Base-by-base conservation (phyloP, 2,329 filamentous ascomycete genomes). In the Penicillium sp. region DNA sequence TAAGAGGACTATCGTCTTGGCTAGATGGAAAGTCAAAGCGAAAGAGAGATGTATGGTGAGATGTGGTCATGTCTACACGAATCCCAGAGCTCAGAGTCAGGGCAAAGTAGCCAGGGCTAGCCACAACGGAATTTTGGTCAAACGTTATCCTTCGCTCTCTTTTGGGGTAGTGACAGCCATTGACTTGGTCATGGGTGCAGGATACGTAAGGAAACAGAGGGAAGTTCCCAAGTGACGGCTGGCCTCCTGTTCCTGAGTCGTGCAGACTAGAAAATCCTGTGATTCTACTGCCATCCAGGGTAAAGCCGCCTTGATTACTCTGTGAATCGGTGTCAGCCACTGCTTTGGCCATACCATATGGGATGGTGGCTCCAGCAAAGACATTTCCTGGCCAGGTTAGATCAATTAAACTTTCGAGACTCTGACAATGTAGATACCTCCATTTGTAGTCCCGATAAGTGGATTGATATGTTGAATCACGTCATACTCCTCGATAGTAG, bases 221-320 rank as follows among this genome's bases (percentile, higher is more conserved):
- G 58, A 92, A 92, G 70, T 91, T 91, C 6, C 90, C 90, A 1
- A 92, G 78, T 5, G 88, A 91, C 0, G 89, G 88, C 11, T 75
- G 70, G 38, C 78, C 80, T 56, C 82, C 82, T 49, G 82, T 84
- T 9, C 82, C 82, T 15, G 76, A 80, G 67, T 84, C 83, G 61
- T 85, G 83, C 76, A 84, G 78, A 8, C 77, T 73, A 8, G 75
- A 78, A 70, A 86, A 86, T 11, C 84, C 84, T 11, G 81, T 82
- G 52, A 86, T 75, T 45, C 76, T 79, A 60, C 79, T 82, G 17
- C 79, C 81, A 64, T 86, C 84, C 1, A 79, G 81, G 7, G 84
- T 79, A 69, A 85, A 87, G 1, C 85, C 85, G 49, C 84, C 85
- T 64, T 86, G 84, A 59, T 86, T 85, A 69, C 64, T 73, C 17